Evolutionary conservation across 768 basidiomycete species (phyloP), one percentile per base, ranked within the genome.

Genomic region (Macrolepiota albuminosa): DNA sequence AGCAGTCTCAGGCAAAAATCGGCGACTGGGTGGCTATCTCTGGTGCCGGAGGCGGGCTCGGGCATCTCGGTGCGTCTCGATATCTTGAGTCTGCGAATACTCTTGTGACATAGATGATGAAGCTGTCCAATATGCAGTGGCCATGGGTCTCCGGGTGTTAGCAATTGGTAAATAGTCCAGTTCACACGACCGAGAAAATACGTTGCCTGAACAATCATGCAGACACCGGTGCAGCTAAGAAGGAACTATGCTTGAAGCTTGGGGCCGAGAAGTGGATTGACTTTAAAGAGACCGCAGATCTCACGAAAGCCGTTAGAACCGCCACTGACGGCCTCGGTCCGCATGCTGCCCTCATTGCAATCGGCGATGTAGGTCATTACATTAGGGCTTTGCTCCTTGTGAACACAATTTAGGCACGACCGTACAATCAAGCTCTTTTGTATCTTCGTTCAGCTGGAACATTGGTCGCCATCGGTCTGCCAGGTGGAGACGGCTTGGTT

Each of bases 121-220:
- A 84, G 84, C 86, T n/a, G 73, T 92, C 18, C 92, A 94, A 66
- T 93, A 92, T 69, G 92, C 91, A 4, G 75, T 77, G 16, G 82
- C 82, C 1, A 87, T 89, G 81, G 91, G 91, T 31, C 75, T 89
- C 42, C 84, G 89, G 6, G 89, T 92, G 5, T 43, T 80, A 36
- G 79, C 78, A 2, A 78, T 80, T 33, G 78, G 78, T 79, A 31
- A 40, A 54, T 40, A 29, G 9, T 11, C 11, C 34, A 37, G 8
- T 21, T 11, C 18, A 21, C 37, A 14, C 14, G 4, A 4, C 29
- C 16, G 9, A 6, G 5, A 0, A 24, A 21, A 14, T 11, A 42
- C 13, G 3, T 46, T 40, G n/a, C 36, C 37, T 24, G 52, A 33
- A n/a, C 10, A 26, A 16, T 16, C 39, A 14, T 37, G 68, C 83